phyloP scores from a whole-genome alignment of 2,329 filamentous ascomycete genomes.

The Clonostachys byssicola region DNA sequence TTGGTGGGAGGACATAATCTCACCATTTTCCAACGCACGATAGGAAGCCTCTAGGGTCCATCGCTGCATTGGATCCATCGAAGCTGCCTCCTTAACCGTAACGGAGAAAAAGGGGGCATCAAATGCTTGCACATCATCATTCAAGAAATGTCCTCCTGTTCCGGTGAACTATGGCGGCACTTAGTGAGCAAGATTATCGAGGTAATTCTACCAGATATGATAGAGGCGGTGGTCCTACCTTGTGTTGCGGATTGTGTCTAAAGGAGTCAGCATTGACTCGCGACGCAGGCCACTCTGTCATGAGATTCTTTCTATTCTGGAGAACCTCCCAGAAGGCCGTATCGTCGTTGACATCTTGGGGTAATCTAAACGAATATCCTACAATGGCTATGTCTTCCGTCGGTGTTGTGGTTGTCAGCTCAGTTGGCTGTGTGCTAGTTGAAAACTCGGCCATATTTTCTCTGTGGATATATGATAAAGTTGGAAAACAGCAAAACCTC shows the following conservation, averaged over 20 bases:
- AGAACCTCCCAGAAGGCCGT: slow-evolving; percentile 20
- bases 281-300: slow-evolving; percentile 22
- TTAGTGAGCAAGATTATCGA: too few relatives aligned
- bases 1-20: background rate
- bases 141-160: slow-evolving; percentile 19
- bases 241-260: too few relatives aligned
- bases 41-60: slow-evolving; percentile 25
- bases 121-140: slow-evolving; percentile 22
- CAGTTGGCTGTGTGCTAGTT: too few relatives aligned
- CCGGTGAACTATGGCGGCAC: too few relatives aligned
- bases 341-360: background rate
- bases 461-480: too few relatives aligned
- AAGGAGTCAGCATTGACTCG: slow-evolving; percentile 16
- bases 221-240: too few relatives aligned
- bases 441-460: too few relatives aligned
- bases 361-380: slow-evolving; percentile 13
- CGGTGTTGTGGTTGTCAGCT: too few relatives aligned
- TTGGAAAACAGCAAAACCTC: too few relatives aligned
- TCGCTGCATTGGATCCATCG: slow-evolving; percentile 30
- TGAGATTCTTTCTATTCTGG: slow-evolving; percentile 17
- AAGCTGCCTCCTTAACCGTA: slow-evolving; percentile 11
- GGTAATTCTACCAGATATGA: too few relatives aligned
- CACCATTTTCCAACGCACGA: slow-evolving; percentile 26
- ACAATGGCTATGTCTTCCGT: slow-evolving; percentile 21
- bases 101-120: slow-evolving; percentile 33